Evolutionary conservation across 2,329 filamentous ascomycete species (phyloP).

Genomic region (Stemphylium lycopersici): DNA sequence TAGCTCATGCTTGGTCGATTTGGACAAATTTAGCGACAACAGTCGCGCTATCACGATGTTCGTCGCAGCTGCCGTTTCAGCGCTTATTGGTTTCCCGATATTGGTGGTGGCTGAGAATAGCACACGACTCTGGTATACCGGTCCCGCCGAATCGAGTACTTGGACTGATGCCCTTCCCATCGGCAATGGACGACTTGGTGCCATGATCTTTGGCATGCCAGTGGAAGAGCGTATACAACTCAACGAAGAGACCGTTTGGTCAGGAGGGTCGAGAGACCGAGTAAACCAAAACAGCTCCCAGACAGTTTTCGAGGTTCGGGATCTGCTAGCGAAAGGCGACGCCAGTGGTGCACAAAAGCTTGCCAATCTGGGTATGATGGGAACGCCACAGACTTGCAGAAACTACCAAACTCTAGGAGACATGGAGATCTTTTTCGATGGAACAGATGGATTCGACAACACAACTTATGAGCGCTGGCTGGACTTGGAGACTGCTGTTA

Average conservation of each 20-base stretch:
- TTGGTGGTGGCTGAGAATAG: neutral
- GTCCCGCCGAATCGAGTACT: constrained; percentile 1
- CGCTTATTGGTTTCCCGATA: neutral
- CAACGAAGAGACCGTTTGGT: constrained; percentile 55
- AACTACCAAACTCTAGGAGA: constrained; percentile 8
- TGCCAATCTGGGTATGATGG: constrained; percentile 12
- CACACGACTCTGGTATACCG: constrained; percentile 9
- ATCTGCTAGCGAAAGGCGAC: constrained; percentile 1
- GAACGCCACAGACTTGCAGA: constrained; percentile 3
- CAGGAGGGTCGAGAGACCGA: constrained; percentile 48
- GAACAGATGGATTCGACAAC: constrained; percentile 1
- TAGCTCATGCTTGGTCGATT: neutral
- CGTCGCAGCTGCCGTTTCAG: neutral
- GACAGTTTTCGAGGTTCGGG: constrained; percentile 3
- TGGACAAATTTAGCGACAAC: neutral
- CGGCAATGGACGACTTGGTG: constrained; percentile 57
- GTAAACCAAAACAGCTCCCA: constrained; percentile 20
- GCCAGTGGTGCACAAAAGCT: constrained; percentile 6
- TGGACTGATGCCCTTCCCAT: constrained; percentile 55
- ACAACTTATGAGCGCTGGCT: constrained; percentile 7
- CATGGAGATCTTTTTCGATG: constrained; percentile 8
- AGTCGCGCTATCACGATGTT: neutral
- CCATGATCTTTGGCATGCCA: constrained; percentile 56
- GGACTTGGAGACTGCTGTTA: neutral
- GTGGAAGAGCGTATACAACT: constrained; percentile 53